Evolutionary conservation across 1,284 basidiomycete genomes (phyloP), one percentile per base, ranked within the genome.

Genomic region (Trametes sp.): DNA sequence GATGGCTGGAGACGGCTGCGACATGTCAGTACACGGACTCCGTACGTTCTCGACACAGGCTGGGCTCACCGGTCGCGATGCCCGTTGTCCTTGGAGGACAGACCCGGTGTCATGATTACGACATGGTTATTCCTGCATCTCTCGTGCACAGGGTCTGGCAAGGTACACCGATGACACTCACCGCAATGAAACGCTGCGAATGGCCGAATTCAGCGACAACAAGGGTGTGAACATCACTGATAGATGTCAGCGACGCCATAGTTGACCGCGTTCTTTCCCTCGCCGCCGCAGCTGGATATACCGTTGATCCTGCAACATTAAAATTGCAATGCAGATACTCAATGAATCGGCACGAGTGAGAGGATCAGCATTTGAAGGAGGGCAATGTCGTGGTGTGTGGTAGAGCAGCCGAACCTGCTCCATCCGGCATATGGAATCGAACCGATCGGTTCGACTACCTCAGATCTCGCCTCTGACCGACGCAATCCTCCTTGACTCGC

Each of bases 231-330:
- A 42, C 56, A 57, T 58, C 57, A 52, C 13, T 35, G 57, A 58
- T 58, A 28, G 41, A 52, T 52, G 49, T 58, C 49, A 58, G 36
- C 36, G 48, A 49, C 16, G 46, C 28, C 46, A 48, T 26, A n/a
- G n/a, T n/a, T n/a, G n/a, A n/a, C n/a, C n/a, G n/a, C n/a, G n/a
- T n/a, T n/a, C n/a, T n/a, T n/a, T n/a, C n/a, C n/a, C n/a, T n/a
- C n/a, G n/a, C n/a, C n/a, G n/a, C 46, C 46, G 46, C 26, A 48
- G 46, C 28, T 6, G 46, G 46, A 3, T 45, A 45, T 24, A 23
- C 23, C 8, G 21, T 45, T 45, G n/a, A 8, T 45, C 21, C 21
- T 45, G 23, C 21, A 7, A 45, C 10, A 45, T 4, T 23, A 16
- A 41, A 5, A 16, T 16, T 16, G 14, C 38, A n/a, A 4, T 7